Percentiles rank a stretch among this genome's conserved stretches.
phyloP scores from a whole-genome alignment of 768 basidiomycete genomes.

The Leucosporidium creatinivorum region DNA sequence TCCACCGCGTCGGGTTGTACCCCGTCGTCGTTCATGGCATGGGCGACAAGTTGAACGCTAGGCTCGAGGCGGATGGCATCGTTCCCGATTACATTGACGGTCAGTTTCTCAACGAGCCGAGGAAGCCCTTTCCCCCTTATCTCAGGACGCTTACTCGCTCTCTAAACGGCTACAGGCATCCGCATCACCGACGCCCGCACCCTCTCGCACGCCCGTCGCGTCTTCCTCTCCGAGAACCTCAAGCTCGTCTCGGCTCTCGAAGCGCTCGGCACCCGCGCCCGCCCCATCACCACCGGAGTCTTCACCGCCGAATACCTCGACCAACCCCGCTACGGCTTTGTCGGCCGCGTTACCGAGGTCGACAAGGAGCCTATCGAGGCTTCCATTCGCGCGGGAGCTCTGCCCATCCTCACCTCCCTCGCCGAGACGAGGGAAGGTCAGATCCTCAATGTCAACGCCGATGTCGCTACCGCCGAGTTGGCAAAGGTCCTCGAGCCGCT shows the following conservation, averaged over 20 bases:
- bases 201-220: slow-evolving; percentile 83
- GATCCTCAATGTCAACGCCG: slow-evolving; percentile 97
- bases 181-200: slow-evolving; percentile 95
- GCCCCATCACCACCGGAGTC: slow-evolving; percentile 95
- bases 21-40: slow-evolving; percentile 95
- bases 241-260: slow-evolving; percentile 89
- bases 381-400: slow-evolving; percentile 86
- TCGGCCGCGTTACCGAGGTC: slow-evolving; percentile 87
- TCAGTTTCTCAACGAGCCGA: background rate
- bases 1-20: slow-evolving; percentile 95
- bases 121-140: background rate
- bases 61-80: slow-evolving; percentile 85
- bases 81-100: slow-evolving; percentile 88
- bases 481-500: slow-evolving; percentile 96
- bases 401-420: slow-evolving; percentile 89
- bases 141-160: background rate
- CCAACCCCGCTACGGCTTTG: slow-evolving; percentile 85
- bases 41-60: slow-evolving; percentile 65
- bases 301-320: slow-evolving; percentile 97
- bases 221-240: slow-evolving; percentile 95
- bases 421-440: slow-evolving; percentile 96
- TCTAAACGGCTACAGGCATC: slow-evolving; percentile 53
- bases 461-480: slow-evolving; percentile 94
- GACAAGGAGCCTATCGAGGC: slow-evolving; percentile 97
- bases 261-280: slow-evolving; percentile 87